Percentiles rank a stretch among this genome's conserved stretches.
Evolutionary conservation across 2,329 filamentous ascomycete species (phyloP).

Genomic region (Alternaria hordeiaustralica): DNA sequence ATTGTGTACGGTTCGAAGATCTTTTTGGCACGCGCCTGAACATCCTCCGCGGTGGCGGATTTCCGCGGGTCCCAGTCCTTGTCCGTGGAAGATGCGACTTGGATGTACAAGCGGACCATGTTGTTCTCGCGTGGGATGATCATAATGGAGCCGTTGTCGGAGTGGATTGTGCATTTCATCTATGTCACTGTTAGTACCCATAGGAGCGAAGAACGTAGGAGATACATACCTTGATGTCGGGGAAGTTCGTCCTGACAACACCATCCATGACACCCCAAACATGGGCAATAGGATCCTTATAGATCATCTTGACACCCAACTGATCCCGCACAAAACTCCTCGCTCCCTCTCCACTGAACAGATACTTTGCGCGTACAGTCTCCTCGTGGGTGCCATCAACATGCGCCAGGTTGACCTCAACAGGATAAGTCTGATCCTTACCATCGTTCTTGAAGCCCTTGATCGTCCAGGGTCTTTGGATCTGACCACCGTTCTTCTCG

Average conservation of each 20-base stretch:
- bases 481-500: conserved; percentile 61
- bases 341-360: conserved; percentile 69
- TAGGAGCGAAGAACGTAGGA: neutral
- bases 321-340: conserved; percentile 66
- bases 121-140: conserved; percentile 64
- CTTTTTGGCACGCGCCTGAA: conserved; percentile 63
- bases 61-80: conserved; percentile 67
- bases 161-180: conserved; percentile 74
- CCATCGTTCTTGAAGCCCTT: conserved; percentile 67
- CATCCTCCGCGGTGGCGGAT: conserved; percentile 64
- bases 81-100: conserved; percentile 68
- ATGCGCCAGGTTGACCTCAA: conserved; percentile 78
- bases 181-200: conserved; percentile 31
- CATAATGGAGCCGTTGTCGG: conserved; percentile 68
- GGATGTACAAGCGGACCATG: conserved; percentile 63
- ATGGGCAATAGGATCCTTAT: conserved; percentile 68
- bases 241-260: conserved; percentile 68
- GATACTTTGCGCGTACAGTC: conserved; percentile 67
- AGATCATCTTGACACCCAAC: conserved; percentile 69
- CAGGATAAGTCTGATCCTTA: conserved; percentile 73
- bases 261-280: conserved; percentile 74
- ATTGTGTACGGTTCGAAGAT: conserved; percentile 67
- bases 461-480: conserved; percentile 69
- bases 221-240: conserved; percentile 61
- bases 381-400: conserved; percentile 75